Conservation (phyloP, 225 moss, liverwort and hornwort species). For the Anthoceros angustus region DNA sequence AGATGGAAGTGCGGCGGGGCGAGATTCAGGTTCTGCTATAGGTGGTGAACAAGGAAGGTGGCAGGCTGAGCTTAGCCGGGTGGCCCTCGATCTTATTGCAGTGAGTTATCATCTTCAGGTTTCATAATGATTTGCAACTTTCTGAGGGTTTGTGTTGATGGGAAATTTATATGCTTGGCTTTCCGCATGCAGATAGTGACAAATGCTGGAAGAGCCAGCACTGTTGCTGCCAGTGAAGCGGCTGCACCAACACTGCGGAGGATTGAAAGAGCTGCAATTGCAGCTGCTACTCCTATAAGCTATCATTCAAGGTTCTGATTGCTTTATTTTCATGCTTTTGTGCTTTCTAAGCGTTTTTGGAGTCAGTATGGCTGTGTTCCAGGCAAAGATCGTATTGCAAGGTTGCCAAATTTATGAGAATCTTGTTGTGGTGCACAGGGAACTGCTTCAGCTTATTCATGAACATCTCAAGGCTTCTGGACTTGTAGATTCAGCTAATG, state of each 20-base stretch:
- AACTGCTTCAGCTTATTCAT: conserved; percentile 90
- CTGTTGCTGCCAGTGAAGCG: conserved; percentile 97
- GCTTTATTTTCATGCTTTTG: not conserved
- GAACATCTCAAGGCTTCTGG: conserved; percentile 89
- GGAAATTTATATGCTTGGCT: not conserved
- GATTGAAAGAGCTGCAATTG: conserved; percentile 97
- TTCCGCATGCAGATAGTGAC: conserved; percentile 59
- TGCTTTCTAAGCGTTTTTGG: not conserved
- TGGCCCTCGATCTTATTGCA: conserved; percentile 87
- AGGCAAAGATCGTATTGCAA: not conserved
- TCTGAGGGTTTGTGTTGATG: not conserved
- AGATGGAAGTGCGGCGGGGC: conserved; percentile 77
- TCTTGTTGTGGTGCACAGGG: conserved; percentile 29
- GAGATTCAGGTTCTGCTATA: conserved; percentile 59
- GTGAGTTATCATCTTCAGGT: conserved; percentile 19
- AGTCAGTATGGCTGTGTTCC: not conserved
- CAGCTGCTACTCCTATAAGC: conserved; percentile 94
- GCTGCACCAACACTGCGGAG: conserved; percentile 92
- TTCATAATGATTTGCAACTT: not conserved
- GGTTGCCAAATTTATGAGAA: not conserved
- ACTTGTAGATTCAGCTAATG: conserved; percentile 51
- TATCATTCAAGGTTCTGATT: conserved; percentile 65
- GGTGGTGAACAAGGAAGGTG: conserved; percentile 97
- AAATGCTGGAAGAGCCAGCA: conserved; percentile 90
- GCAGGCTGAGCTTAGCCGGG: conserved; percentile 95